phyloP scores from a whole-genome alignment of 169 alveolate genomes.

The Eimeria praecox region DNA sequence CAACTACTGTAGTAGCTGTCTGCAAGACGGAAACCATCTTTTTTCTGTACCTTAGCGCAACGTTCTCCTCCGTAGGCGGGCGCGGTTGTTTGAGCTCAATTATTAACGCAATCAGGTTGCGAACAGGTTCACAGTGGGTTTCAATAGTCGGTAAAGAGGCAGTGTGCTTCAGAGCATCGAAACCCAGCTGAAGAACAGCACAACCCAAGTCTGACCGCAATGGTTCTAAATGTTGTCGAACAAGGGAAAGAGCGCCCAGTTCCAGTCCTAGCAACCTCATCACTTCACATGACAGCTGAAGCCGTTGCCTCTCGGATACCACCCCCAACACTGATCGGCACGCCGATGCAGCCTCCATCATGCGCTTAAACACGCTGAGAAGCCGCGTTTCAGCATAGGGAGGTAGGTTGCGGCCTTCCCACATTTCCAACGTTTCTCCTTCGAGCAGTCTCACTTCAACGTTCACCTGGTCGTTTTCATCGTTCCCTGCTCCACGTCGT shows the following conservation, averaged over 20 bases:
- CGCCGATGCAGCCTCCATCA: background rate
- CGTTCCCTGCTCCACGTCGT: background rate
- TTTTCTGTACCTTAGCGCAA: background rate
- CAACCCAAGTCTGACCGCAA: background rate
- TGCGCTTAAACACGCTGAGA: background rate
- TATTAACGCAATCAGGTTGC: background rate
- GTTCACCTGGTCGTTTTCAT: background rate
- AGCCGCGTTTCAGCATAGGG: background rate
- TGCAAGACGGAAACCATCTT: background rate
- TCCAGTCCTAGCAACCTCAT: background rate
- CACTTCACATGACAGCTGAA: background rate
- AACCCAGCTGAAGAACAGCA: background rate
- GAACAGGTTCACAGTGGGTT: background rate
- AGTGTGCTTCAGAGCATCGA: background rate
- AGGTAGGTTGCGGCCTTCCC: background rate
- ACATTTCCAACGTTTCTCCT: background rate
- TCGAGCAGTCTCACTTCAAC: background rate
- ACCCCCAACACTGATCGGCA: background rate
- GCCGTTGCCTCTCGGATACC: background rate
- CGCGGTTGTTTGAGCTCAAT: background rate
- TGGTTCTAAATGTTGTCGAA: background rate
- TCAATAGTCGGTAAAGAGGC: background rate
- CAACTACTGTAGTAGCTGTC: background rate
- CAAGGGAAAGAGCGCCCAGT: background rate
- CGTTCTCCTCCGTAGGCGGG: background rate